Evolutionary conservation across 2,329 filamentous ascomycete species (phyloP).

Genomic region (Aspergillus floridensis): DNA sequence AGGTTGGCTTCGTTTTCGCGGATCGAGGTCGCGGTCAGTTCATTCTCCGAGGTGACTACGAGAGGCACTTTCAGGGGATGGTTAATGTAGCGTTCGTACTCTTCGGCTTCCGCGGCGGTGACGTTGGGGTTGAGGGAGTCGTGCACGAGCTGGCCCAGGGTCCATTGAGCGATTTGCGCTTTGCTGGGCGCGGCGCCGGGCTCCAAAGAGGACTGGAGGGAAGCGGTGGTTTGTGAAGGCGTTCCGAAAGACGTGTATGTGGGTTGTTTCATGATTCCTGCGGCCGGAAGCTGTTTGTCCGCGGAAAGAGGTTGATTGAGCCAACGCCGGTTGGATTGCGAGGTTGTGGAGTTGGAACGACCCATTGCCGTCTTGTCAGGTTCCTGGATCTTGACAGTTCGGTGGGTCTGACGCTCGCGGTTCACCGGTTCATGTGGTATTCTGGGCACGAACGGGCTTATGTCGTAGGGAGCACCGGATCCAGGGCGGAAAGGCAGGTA

Average conservation of each 20-base stretch:
- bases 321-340: constrained; percentile 25
- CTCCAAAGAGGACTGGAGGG: constrained; percentile 43
- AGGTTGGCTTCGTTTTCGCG: constrained; percentile 44
- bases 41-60: constrained; percentile 45
- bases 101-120: constrained; percentile 69
- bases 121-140: constrained; percentile 85
- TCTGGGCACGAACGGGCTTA: constrained; percentile 84
- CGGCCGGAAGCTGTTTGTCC: constrained; percentile 32
- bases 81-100: constrained; percentile 84
- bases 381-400: constrained; percentile 67
- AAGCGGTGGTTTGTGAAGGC: constrained; percentile 17
- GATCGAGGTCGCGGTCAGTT: constrained; percentile 35
- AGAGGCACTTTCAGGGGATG: constrained; percentile 88
- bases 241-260: constrained; percentile 27
- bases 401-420: constrained; percentile 53
- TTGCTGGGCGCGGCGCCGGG: constrained; percentile 67
- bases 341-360: constrained; percentile 23
- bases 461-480: constrained; percentile 68
- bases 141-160: constrained; percentile 78
- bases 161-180: constrained; percentile 76
- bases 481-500: constrained; percentile 75
- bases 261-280: constrained; percentile 58
- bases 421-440: constrained; percentile 55
- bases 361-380: constrained; percentile 50
- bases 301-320: constrained; percentile 33